These are phyloP conservation scores for Fusarium palustre DNA, from an alignment of 2,329 filamentous ascomycete species.

Conservation along the genomic window DNA sequence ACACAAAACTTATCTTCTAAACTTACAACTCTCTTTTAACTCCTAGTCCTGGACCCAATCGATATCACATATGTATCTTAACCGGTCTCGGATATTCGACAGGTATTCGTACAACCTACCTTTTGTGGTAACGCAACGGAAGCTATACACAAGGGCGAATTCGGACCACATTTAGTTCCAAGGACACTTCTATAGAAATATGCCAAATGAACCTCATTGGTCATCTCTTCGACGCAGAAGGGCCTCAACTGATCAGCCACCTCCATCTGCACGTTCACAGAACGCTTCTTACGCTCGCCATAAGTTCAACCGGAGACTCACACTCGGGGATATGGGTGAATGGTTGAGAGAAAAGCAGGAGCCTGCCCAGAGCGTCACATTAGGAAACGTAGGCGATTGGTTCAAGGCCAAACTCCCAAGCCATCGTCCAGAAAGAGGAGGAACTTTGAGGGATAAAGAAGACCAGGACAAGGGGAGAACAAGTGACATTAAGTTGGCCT, in stretches of 20 bases:
- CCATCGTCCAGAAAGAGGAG: slow-evolving; percentile 62
- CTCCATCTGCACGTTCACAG: background rate
- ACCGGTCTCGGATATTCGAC: background rate
- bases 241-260: background rate
- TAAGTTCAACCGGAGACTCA: slow-evolving; percentile 10
- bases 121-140: background rate
- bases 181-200: background rate
- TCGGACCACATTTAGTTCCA: background rate
- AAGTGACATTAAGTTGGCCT: background rate
- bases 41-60: background rate
- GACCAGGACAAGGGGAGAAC: slow-evolving; percentile 46
- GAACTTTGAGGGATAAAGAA: slow-evolving; percentile 56
- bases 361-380: slow-evolving; percentile 18
- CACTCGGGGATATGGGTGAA: slow-evolving; percentile 44
- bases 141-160: background rate
- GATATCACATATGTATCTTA: background rate
- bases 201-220: slow-evolving; percentile 21
- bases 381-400: slow-evolving; percentile 52
- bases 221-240: slow-evolving; percentile 12
- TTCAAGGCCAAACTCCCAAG: slow-evolving; percentile 62
- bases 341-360: slow-evolving; percentile 55
- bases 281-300: background rate
- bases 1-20: background rate
- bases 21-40: background rate
- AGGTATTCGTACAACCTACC: background rate